Evolutionary conservation across 345 rosid genomes (phyloP).

Genomic region (Erysimum cheiranthoides): DNA sequence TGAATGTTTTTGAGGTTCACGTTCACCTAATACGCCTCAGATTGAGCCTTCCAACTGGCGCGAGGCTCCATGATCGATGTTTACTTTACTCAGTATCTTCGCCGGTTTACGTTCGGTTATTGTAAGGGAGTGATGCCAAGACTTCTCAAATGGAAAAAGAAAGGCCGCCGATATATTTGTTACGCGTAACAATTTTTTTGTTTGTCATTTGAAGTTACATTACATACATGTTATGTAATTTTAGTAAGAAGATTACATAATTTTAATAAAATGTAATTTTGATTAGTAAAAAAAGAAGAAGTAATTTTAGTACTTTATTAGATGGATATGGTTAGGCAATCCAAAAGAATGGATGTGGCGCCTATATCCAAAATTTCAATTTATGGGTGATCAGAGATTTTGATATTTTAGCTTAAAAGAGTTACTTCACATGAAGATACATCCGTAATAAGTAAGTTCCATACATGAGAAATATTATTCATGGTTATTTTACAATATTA

Average conservation of each 20-base stretch:
- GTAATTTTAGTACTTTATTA: background rate
- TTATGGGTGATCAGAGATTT: too few relatives aligned
- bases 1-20: constrained; percentile 39
- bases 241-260: too few relatives aligned
- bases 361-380: too few relatives aligned
- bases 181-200: background rate
- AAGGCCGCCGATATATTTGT: background rate
- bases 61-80: background rate
- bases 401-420: too few relatives aligned
- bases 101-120: background rate
- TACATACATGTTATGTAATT: background rate
- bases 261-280: too few relatives aligned
- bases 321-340: constrained; percentile 11
- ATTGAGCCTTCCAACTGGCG: constrained; percentile 14
- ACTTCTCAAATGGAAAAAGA: constrained; percentile 10
- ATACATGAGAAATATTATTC: background rate
- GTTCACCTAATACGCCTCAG: constrained; percentile 14
- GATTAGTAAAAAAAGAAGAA: too few relatives aligned
- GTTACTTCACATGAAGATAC: background rate
- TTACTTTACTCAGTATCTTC: constrained; percentile 15
- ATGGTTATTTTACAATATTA: background rate
- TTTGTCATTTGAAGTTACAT: background rate
- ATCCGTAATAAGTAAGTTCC: background rate
- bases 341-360: background rate
- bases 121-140: constrained; percentile 10